Evolutionary conservation across 2,329 filamentous ascomycete genomes (phyloP).

Genomic region (Sclerotinia glacialis): DNA sequence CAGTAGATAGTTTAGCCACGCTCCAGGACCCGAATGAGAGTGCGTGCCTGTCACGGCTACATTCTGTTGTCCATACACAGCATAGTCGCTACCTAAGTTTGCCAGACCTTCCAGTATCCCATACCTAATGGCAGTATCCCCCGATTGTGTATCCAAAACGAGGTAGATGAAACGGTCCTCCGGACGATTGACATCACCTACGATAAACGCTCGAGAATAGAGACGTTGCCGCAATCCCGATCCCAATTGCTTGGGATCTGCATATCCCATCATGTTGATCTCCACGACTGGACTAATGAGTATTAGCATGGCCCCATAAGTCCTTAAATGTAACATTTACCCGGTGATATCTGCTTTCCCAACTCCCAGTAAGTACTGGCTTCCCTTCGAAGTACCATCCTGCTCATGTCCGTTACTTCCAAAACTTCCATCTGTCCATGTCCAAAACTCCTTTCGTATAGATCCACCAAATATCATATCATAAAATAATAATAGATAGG

Average conservation of each 20-base stretch:
- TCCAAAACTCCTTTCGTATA: slow-evolving; percentile 18
- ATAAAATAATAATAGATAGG: not conserved
- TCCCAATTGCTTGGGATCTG: slow-evolving; percentile 77
- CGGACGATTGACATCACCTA: slow-evolving; percentile 65
- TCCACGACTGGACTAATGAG: slow-evolving; percentile 72
- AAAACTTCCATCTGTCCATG: slow-evolving; percentile 13
- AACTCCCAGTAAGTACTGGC: slow-evolving; percentile 60
- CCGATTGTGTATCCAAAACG: slow-evolving; percentile 81
- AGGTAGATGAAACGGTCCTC: slow-evolving; percentile 80
- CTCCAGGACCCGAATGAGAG: slow-evolving; percentile 86
- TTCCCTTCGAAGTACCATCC: slow-evolving; percentile 26
- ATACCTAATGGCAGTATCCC: slow-evolving; percentile 82
- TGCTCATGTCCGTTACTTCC: slow-evolving; percentile 12
- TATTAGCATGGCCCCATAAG: slow-evolving; percentile 25
- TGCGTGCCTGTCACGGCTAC: slow-evolving; percentile 90
- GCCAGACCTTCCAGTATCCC: slow-evolving; percentile 78
- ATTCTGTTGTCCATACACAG: slow-evolving; percentile 74
- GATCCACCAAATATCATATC: not conserved
- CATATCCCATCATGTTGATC: slow-evolving; percentile 89
- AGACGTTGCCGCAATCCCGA: slow-evolving; percentile 82
- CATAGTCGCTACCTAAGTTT: slow-evolving; percentile 67
- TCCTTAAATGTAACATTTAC: slow-evolving; percentile 41
- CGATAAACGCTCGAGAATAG: slow-evolving; percentile 85
- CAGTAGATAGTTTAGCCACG: slow-evolving; percentile 91
- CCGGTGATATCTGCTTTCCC: slow-evolving; percentile 73